Conservation (phyloP, 495 filamentous ascomycete species). For the Xylaria intraflava region DNA sequence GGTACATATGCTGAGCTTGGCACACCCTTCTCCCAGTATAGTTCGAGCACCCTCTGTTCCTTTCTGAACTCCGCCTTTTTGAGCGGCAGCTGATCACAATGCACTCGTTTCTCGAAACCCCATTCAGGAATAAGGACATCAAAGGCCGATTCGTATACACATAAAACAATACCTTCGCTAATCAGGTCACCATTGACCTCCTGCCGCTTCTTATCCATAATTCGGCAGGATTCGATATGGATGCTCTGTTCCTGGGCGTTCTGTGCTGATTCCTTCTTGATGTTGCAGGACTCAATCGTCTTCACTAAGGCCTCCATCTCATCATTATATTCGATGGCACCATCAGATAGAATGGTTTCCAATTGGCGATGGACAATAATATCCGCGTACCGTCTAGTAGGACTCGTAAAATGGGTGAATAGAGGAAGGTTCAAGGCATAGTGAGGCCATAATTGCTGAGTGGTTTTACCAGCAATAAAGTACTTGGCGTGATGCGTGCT, state of each 20-base stretch:
- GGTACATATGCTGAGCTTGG: slow-evolving; percentile 94
- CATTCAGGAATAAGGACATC: slow-evolving; percentile 97
- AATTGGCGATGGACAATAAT: slow-evolving; percentile 94
- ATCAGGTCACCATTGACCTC: slow-evolving; percentile 87
- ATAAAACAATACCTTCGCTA: slow-evolving; percentile 92
- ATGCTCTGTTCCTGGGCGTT: slow-evolving; percentile 97
- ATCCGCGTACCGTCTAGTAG: slow-evolving; percentile 90
- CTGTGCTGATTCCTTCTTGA: slow-evolving; percentile 97
- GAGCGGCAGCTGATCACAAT: slow-evolving; percentile 94
- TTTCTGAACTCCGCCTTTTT: slow-evolving; percentile 99
- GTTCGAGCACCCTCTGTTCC: slow-evolving; percentile 82
- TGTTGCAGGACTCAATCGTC: slow-evolving; percentile 93
- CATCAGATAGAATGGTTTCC: slow-evolving; percentile 77
- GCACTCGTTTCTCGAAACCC: slow-evolving; percentile 98
- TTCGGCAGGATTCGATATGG: slow-evolving; percentile 93
- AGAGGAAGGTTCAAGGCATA: slow-evolving; percentile 88
- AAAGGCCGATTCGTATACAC: slow-evolving; percentile 97
- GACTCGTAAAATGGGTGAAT: slow-evolving; percentile 97
- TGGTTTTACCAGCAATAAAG: slow-evolving; percentile 68
- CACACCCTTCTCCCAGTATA: slow-evolving; percentile 99
- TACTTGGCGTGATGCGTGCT: slow-evolving; percentile 96
- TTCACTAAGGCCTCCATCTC: slow-evolving; percentile 84
- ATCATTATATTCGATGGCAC: slow-evolving; percentile 76
- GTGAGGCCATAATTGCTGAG: slow-evolving; percentile 70
- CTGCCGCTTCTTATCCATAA: slow-evolving; percentile 81